Conservation (phyloP, 441 rosid species). For the Erysimum cheiri region DNA sequence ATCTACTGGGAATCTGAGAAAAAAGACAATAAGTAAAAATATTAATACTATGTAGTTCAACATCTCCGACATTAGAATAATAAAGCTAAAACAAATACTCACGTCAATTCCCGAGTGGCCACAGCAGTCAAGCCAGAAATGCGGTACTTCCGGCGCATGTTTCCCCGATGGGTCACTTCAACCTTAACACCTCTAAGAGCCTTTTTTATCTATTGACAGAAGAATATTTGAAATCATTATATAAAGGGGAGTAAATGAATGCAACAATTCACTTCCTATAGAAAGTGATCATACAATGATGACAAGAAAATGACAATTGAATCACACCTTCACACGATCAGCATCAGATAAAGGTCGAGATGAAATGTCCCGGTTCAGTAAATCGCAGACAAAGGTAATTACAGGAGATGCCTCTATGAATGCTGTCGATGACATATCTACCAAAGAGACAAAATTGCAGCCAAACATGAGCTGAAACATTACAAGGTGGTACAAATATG, state of each 20-base stretch:
- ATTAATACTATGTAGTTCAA: not conserved
- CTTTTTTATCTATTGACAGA: conserved; percentile 74
- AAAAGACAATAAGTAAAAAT: not conserved
- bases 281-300: not conserved
- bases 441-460: conserved; percentile 30
- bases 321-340: conserved; percentile 85
- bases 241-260: not conserved
- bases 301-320: conserved; percentile 12
- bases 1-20: conserved; percentile 78
- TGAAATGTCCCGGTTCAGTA: conserved; percentile 71
- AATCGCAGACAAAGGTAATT: conserved; percentile 69
- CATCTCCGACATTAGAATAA: not conserved
- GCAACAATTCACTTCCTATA: not conserved
- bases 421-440: conserved; percentile 97
- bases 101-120: conserved; percentile 93
- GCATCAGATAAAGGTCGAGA: conserved; percentile 85
- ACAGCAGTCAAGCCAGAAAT: conserved; percentile 91
- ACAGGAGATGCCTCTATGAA: conserved; percentile 90
- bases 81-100: conserved; percentile 42
- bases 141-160: conserved; percentile 95
- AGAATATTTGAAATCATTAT: not conserved
- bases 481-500: not conserved
- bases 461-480: conserved; percentile 22
- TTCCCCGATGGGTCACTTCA: conserved; percentile 95
- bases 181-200: conserved; percentile 96